Base-by-base conservation (phyloP, 192 early-diverging fungal genomes). In the Coemansia asiatica region DNA sequence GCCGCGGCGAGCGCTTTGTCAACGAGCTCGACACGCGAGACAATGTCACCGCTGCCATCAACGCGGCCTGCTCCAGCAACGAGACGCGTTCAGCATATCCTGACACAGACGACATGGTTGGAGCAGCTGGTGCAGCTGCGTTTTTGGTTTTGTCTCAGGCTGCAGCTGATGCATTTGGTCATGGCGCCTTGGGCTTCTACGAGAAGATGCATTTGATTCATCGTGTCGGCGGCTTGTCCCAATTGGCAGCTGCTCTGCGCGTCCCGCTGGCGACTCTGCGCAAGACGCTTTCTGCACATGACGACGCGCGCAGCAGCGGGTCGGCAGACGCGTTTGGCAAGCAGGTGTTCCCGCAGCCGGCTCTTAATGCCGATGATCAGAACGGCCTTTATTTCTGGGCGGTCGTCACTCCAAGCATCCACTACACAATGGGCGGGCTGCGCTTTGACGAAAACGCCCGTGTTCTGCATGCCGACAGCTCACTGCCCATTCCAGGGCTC, bases 11-110 rank as follows among this genome's bases (percentile, higher is more conserved):
- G 60, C 92, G 95, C 67, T 96, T 97, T 83, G 89, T 88, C 71
- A 90, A 95, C 68, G 95, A 97, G 85, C 84, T 97, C 26, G 94
- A 92, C 55, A 93, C 94, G 66, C 92, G 94, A 80, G 94, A 96
- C 74, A 91, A 90, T 36, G 95, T 97, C 56, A 95, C 94, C 35
- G 92, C 87, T 15, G 86, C 87, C 74, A 96, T 97, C 83, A 91
- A 86, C 85, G 87, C 90, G 82, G 87, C 84, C 9, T 79, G 71
- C 71, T 59, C 66, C 21, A 38, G 49, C 5, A 26, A 53, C 9
- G 56, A 63, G 21, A 62, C 69, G 3, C 56, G 72, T 26, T 72
- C 69, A 2, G 62, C 31, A 1, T 59, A 69, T 46, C 4, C 57
- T 27, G 47, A 10, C 22, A 49, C 47, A n/a, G 29, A 31, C n/a